Base-by-base conservation (phyloP, 2,329 filamentous ascomycete species). In the Ceratocystis albifundus region DNA sequence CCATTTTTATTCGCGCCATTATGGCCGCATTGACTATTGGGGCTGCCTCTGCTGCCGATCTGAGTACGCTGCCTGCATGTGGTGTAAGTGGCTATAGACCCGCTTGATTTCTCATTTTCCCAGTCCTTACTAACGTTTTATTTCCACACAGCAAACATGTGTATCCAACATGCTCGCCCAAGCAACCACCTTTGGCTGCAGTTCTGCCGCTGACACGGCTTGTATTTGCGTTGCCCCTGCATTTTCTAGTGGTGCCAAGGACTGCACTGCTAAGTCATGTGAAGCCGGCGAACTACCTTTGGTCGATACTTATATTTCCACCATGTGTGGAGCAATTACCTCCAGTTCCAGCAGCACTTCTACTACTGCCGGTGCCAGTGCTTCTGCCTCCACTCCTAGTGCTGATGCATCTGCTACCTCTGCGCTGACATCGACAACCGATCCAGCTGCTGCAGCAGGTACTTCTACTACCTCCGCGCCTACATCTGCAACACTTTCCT, bases 171-270 rank as follows among this genome's bases (percentile, higher is more conserved):
- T 68, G 59, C 55, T 65, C 36, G 65, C 59, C 53, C 67, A 65
- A 55, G 65, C 63, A 36, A 63, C 65, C 28, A 57, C 62, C 3
- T 61, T 66, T 55, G 66, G 66, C 44, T 66, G 65, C 41, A 55
- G 61, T 41, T 68, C 66, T 22, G 73, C 73, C 44, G 70, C 71
- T 53, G 71, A 75, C 32, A 71, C 71, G 22, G 70, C 72, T 17
- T 81, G 79, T 68, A 72, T 80, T 17, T 81, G 79, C 69, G 70
- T 68, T 32, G 74, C 74, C 10, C 65, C 71, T 0, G 71, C 71
- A 22, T 77, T 77, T 65, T 61, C 71, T 32, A 71, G 70, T 65
- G 76, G 75, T n/a, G 73, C 80, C 61, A 70, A 72, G 25, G 77
- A 79, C 62, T 80, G 78, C 67, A 74, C 76, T 44, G 71, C 70